These are phyloP conservation scores for Penicillium janthinellum DNA, from an alignment of 2,329 filamentous ascomycete species.

Conservation along the genomic window DNA sequence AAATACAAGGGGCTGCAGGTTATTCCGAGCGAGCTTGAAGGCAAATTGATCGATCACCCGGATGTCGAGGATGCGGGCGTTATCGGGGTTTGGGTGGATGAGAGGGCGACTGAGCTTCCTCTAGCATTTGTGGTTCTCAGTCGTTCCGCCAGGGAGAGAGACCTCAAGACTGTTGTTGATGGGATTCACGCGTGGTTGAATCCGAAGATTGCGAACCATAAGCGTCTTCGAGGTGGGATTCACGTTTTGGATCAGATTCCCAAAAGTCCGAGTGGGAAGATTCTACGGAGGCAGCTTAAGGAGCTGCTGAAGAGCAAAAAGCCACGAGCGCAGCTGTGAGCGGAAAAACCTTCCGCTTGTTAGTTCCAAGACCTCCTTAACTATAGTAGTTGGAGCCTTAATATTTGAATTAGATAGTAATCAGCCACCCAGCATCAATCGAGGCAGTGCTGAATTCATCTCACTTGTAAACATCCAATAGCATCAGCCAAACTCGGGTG, in stretches of 20 bases:
- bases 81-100: constrained; percentile 25
- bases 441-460: not conserved
- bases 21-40: constrained; percentile 26
- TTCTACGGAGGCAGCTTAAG: constrained; percentile 31
- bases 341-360: not conserved
- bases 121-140: constrained; percentile 25
- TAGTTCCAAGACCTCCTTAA: no score
- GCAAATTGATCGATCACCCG: constrained; percentile 24
- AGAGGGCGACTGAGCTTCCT: constrained; percentile 23
- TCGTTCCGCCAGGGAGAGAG: constrained; percentile 6
- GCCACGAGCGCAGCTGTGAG: constrained; percentile 21
- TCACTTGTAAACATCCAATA: not conserved
- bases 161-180: constrained; percentile 11
- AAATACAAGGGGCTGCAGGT: constrained; percentile 28
- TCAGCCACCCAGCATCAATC: no score
- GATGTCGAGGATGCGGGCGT: constrained; percentile 27
- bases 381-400: not conserved
- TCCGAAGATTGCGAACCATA: constrained; percentile 34
- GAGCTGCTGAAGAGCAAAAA: constrained; percentile 20
- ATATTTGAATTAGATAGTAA: no score
- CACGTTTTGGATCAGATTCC: constrained; percentile 36
- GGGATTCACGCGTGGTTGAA: constrained; percentile 26
- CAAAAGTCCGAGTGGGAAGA: constrained; percentile 39
- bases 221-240: constrained; percentile 37
- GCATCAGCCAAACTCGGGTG: not conserved